phyloP scores from a whole-genome alignment of 2,329 filamentous ascomycete genomes.

The Zasmidium citrigriseum region DNA sequence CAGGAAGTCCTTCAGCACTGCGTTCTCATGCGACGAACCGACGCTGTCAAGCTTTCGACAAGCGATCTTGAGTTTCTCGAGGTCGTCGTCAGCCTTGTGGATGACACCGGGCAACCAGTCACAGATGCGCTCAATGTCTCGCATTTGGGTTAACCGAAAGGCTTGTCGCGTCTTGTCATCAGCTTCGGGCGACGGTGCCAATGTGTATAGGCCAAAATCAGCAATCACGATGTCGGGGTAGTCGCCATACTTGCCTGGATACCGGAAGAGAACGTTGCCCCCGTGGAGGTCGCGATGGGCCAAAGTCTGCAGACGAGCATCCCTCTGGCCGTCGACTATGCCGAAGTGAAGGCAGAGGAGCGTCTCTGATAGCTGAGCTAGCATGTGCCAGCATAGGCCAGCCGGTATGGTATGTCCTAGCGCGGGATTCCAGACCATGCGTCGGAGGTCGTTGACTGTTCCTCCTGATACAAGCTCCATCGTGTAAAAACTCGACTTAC shows the following conservation, averaged over 20 bases:
- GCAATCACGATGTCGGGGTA: slow-evolving; percentile 1
- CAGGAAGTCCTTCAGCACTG: background rate
- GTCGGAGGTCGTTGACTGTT: background rate
- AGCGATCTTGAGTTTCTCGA: no score
- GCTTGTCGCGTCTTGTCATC: background rate
- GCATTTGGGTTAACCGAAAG: no score
- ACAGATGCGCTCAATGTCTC: no score
- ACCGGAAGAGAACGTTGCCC: background rate
- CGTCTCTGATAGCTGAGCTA: background rate
- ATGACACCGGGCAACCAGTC: no score
- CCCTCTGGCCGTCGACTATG: background rate
- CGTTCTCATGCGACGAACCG: background rate
- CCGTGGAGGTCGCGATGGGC: background rate
- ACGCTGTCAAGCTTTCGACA: background rate
- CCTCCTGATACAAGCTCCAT: background rate
- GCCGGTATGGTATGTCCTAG: background rate
- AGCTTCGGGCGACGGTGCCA: background rate
- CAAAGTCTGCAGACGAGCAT: background rate
- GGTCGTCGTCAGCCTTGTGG: no score
- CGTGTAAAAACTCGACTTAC: no score
- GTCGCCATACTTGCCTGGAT: background rate
- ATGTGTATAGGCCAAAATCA: background rate
- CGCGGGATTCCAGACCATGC: background rate
- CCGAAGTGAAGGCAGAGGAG: background rate
- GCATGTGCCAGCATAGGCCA: background rate